Conservation (phyloP, 441 rosid genomes). For the Bruguiera hainesii region DNA sequence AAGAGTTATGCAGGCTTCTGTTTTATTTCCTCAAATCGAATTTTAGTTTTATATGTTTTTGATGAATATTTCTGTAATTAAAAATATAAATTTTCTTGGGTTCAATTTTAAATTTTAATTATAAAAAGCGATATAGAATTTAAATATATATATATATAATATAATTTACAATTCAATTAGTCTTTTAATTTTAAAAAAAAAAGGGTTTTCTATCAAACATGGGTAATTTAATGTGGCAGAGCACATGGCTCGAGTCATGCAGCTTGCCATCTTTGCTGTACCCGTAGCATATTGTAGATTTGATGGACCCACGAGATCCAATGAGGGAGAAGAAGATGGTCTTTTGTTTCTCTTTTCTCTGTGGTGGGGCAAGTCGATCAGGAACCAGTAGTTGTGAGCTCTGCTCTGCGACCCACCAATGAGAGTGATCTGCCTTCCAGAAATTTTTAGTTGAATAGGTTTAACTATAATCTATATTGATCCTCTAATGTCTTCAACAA, state of each 20-base stretch:
- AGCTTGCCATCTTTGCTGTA: conserved; percentile 19
- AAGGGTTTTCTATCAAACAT: too few relatives aligned
- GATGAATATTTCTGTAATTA: too few relatives aligned
- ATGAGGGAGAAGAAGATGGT: neutral
- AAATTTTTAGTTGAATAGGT: neutral
- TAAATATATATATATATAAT: too few relatives aligned
- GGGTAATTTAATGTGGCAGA: conserved; percentile 3
- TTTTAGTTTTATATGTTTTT: neutral
- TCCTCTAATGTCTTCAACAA: neutral
- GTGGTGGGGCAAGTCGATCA: conserved; percentile 6
- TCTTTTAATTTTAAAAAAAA: neutral
- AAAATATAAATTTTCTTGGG: too few relatives aligned
- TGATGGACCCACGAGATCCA: neutral
- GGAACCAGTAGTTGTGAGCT: conserved; percentile 8
- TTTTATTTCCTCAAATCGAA: neutral
- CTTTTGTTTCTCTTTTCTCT: neutral
- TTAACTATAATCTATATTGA: neutral
- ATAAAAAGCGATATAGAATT: too few relatives aligned
- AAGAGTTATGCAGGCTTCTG: conserved; percentile 11
- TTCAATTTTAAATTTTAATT: too few relatives aligned
- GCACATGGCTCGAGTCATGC: conserved; percentile 28
- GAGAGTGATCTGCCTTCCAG: neutral
- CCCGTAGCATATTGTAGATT: conserved; percentile 12
- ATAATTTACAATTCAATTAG: too few relatives aligned
- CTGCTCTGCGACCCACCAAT: conserved; percentile 21